Evolutionary conservation across 2,329 filamentous ascomycete species (phyloP).

Genomic region (Hypoxylon sp.): DNA sequence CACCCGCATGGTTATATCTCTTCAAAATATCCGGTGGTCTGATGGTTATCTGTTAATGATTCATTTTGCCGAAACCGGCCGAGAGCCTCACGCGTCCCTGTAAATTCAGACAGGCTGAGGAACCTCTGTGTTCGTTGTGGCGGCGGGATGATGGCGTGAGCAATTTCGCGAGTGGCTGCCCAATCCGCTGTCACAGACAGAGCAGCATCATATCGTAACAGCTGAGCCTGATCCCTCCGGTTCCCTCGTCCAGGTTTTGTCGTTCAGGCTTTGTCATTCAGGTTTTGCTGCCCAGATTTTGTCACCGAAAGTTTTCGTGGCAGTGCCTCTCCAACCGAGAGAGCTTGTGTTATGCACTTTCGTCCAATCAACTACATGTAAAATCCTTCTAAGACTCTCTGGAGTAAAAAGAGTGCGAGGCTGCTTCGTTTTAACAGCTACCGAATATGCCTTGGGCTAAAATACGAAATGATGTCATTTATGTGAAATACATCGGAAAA

Average conservation of each 20-base stretch:
- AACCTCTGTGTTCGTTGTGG: neutral
- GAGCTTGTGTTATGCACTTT: slow-evolving; percentile 4
- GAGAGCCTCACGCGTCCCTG: neutral
- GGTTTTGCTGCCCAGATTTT: slow-evolving; percentile 27
- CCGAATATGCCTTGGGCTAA: neutral
- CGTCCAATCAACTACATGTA: slow-evolving; percentile 31
- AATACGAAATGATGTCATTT: neutral
- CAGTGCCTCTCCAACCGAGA: neutral
- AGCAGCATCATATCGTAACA: neutral
- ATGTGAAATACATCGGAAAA: slow-evolving; percentile 15
- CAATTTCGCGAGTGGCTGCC: neutral
- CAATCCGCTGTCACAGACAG: no score
- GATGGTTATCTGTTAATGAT: neutral
- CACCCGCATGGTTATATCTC: neutral
- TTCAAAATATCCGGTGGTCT: neutral
- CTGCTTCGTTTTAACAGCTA: neutral
- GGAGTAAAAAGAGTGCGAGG: neutral
- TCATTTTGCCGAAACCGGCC: slow-evolving; percentile 13
- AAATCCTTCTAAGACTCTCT: no score
- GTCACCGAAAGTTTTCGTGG: slow-evolving; percentile 25
- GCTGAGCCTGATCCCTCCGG: slow-evolving; percentile 8
- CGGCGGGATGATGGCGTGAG: neutral
- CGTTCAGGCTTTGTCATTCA: neutral
- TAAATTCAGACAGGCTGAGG: neutral
- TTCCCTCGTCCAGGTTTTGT: slow-evolving; percentile 3